Base-by-base conservation (phyloP, 2,329 filamentous ascomycete species). In the Phoma herbarum region DNA sequence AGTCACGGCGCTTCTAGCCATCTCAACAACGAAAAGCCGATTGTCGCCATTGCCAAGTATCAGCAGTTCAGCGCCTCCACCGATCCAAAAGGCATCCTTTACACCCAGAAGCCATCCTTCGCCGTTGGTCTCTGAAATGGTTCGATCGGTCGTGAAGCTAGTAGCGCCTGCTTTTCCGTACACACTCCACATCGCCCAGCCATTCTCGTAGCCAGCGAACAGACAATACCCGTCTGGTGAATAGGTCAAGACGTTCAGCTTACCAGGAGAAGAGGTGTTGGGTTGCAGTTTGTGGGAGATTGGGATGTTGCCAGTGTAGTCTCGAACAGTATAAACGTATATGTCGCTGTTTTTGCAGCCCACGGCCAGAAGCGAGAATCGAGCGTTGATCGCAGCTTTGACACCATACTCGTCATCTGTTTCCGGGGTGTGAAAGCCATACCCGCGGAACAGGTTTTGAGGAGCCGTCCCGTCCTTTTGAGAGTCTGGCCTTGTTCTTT, bases 141-240 rank as follows among this genome's bases (percentile, higher is more conserved):
- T 78, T 25, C 82, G 81, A 68, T 96, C 91, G 12, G 86, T 83
- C 7, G 85, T 83, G 74, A 98, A 98, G 72, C 92, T 97, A 67
- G 88, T 92, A 54, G 90, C 93, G 14, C 93, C 89, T 2, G 90
- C 85, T 76, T 97, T 97, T 31, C 95, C 95, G 77, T 96, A 99
- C 35, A 98, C 95, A 75, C 94, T 98, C 94, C 94, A 99, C 45
- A 89, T 94, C 4, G 91, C 90, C 95, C 95, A 99, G 0, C 95
- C 96, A 58, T 89, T 88, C 69, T 95, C 89, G 72, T 94, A 98
- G 1, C 94, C 95, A 42, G 90, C 93, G 77, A 99, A 97, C 9
- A 99, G 84, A 75, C 93, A 97, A 76, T 98, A 97, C 18, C 95
- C 95, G 75, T 99, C 95, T 0, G 94, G 93, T 1, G 95, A 97